phyloP scores from a whole-genome alignment of 441 rosid genomes.

The Arabidopsis lyrata region DNA sequence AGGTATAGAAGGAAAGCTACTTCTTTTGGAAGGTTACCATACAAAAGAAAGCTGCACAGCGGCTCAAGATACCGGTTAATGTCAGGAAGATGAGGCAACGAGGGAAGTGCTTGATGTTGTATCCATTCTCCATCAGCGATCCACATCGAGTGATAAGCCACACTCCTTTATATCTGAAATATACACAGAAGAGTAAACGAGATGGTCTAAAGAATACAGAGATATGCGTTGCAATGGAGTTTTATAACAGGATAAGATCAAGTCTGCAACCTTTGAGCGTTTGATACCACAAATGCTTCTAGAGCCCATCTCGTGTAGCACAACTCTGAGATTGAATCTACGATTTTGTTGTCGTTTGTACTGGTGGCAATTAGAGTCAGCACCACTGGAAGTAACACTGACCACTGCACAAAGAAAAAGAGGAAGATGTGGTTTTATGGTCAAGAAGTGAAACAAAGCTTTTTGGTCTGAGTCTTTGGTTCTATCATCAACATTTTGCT shows the following conservation, averaged over 20 bases:
- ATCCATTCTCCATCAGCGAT: conserved; percentile 68
- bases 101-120: conserved; percentile 69
- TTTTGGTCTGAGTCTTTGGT: conserved; percentile 1
- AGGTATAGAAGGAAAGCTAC: conserved; percentile 46
- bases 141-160: conserved; percentile 96
- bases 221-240: conserved; percentile 21
- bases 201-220: conserved; percentile 1
- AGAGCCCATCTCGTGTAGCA: conserved; percentile 96
- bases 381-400: conserved; percentile 96
- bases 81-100: conserved; percentile 60
- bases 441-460: conserved; percentile 22
- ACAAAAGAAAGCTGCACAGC: conserved; percentile 63
- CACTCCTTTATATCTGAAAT: conserved; percentile 81
- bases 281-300: conserved; percentile 93
- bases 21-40: conserved; percentile 72
- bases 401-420: conserved; percentile 67
- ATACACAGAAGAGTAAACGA: conserved; percentile 8
- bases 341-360: conserved; percentile 44
- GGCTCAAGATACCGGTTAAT: conserved; percentile 62
- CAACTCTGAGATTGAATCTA: conserved; percentile 51
- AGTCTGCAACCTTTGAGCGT: conserved; percentile 79
- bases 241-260: conserved; percentile 3
- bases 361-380: conserved; percentile 85
- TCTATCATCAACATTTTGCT: not conserved
- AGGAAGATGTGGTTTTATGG: not conserved